Evolutionary conservation across 108 stramenopile genomes (phyloP), one percentile per base, ranked within the genome.

Genomic region (Conticribra weissflogii): DNA sequence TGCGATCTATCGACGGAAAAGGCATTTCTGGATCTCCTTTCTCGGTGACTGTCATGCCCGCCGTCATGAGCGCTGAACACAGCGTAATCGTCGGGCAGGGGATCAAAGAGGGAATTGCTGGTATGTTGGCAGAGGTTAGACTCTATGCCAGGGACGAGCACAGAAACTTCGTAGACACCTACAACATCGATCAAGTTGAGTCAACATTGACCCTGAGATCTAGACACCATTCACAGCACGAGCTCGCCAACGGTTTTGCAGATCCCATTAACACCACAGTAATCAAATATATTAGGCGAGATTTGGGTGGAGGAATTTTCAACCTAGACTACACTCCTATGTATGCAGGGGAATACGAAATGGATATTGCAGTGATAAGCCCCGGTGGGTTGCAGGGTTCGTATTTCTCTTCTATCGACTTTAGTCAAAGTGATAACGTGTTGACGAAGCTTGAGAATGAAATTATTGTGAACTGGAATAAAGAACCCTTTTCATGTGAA

Each of bases 21-120:
- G 45, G 44, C 21, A 63, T 72, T 27, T 34, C 27, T 5, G 71
- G 71, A 3, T 54, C 61, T 34, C 71, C 71, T 0, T 72, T 72
- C 44, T 32, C 18, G 19, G 71, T 72, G 12, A 18, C 24, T 19
- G 71, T 72, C 4, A 36, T 18, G 27, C 54, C 71, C 9, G 60
- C 59, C 0, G 52, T 36, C 44, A 28, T 72, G 45, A 63, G 61
- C 19, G 61, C 50, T 27, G 27, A 17, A 19, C 54, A 55, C 27
- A 72, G 71, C 36, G 25, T 62, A 22, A 45, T 72, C 23, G 21
- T 29, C 5, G 71, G 71, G 48, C 19, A 56, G 8, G 71, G 71
- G 3, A 54, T 47, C 25, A 0, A 27, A 0, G 17, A 41, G 24
- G 71, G 61, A 21, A 44, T 55, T 0, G 71, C 71, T 15, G 71